Evolutionary conservation across 768 basidiomycete genomes (phyloP).

Genomic region (Pisolithus orientalis): DNA sequence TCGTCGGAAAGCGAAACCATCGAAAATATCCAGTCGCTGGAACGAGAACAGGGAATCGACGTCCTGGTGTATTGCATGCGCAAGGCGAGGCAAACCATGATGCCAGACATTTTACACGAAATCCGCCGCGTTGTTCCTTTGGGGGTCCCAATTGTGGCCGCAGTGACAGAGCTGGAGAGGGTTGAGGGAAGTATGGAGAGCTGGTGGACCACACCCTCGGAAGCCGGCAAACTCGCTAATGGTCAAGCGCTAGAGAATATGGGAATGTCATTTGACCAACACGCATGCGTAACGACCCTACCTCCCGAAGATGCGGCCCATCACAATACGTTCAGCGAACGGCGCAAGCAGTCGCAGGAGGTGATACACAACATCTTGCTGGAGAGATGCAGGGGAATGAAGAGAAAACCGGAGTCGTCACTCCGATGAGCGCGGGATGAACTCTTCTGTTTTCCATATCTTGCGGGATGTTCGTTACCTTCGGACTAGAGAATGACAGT

Average conservation of each 20-base stretch:
- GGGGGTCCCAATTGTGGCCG: slow-evolving; percentile 17
- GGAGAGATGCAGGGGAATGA: background rate
- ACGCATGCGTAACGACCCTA: slow-evolving; percentile 38
- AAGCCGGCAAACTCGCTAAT: slow-evolving; percentile 11
- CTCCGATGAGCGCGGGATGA: background rate
- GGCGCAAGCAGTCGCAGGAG: slow-evolving; percentile 17
- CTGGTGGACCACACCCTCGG: slow-evolving; percentile 11
- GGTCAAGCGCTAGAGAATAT: slow-evolving; percentile 16
- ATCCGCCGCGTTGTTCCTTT: background rate
- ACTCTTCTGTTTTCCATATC: too few relatives aligned
- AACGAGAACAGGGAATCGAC: background rate
- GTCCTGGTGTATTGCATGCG: slow-evolving; percentile 1
- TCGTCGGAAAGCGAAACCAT: background rate
- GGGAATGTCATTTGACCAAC: slow-evolving; percentile 23
- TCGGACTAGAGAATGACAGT: background rate
- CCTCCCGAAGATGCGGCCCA: slow-evolving; percentile 26
- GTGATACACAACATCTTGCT: background rate
- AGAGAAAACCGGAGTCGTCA: background rate
- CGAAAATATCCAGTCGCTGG: background rate
- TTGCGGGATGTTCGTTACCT: background rate
- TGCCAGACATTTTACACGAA: background rate
- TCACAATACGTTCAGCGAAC: slow-evolving; percentile 28
- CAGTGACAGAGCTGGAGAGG: slow-evolving; percentile 22
- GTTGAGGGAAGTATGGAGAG: slow-evolving; percentile 12
- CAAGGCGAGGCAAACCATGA: background rate